Base-by-base conservation (phyloP, 768 basidiomycete species). In the Leccinum truebloodii region DNA sequence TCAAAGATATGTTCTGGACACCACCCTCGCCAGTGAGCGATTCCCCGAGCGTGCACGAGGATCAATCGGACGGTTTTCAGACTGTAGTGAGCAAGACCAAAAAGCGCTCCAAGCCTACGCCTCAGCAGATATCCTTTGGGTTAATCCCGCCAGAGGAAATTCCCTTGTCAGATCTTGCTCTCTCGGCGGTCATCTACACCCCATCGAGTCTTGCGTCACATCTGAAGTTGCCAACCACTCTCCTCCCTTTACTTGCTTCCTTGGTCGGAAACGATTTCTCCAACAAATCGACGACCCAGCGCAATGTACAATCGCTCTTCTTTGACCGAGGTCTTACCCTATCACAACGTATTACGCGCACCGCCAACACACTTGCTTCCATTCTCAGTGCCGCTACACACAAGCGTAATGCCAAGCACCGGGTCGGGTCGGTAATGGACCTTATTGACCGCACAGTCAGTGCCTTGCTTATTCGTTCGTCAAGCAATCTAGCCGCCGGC, bases 221-320 rank as follows among this genome's bases (percentile, higher is more conserved):
- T 66, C 73, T 94, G 3, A 80, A 85, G 52, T 75, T 94, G 13
- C 88, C 92, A 1, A 76, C 83, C 7, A 82, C 87, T 0, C 79
- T 94, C 41, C 83, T 94, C 32, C 92, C 92, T 1, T 80, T 94
- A 6, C 76, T 94, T 3, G 90, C 86, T 20, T 88, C 92, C 10
- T 75, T 94, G 18, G 83, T 92, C 4, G 92, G 92, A 53, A 93
- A 93, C 66, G 92, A 94, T 71, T 94, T 84, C 68, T 83, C 89
- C 0, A 81, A 80, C 53, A 79, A 68, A 10, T 80, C 83, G 51
- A 75, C 80, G 7, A 76, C 77, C 44, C 78, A 79, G 22, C 81
- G 79, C 48, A 81, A 79, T 60, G 75, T 84, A 9, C 88, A 86
- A 68, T 78, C 76, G 0, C 66, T 89, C 24, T 91, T 94, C 70